Percentiles rank a stretch among this genome's conserved stretches.
Evolutionary conservation across 768 basidiomycete genomes (phyloP).

Genomic region (Lyophyllum semitale): DNA sequence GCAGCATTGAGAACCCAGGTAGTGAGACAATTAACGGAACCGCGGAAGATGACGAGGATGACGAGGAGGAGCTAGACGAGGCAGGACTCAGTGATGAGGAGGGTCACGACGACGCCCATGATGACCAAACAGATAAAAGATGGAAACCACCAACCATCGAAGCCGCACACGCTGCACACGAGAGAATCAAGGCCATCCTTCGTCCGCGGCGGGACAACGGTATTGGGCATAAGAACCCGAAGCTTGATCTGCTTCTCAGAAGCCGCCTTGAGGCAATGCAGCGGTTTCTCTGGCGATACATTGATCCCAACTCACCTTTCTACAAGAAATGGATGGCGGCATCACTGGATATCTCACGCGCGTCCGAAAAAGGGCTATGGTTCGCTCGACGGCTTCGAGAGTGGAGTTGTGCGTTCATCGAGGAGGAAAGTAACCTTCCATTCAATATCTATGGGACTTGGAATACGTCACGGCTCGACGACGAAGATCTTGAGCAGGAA

Average conservation of each 20-base stretch:
- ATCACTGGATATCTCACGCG: not conserved
- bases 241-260: constrained; percentile 1
- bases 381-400: constrained; percentile 6
- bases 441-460: no score
- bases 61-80: not conserved
- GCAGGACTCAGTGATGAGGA: constrained; percentile 2
- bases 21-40: no score
- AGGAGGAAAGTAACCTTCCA: no score
- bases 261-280: constrained; percentile 5
- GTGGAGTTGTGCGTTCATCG: not conserved
- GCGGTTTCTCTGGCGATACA: constrained; percentile 5
- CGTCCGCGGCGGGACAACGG: not conserved
- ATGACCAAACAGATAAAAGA: constrained; percentile 5
- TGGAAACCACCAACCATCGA: not conserved
- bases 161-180: constrained; percentile 1
- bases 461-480: no score
- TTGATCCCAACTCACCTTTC: not conserved
- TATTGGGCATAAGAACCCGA: constrained; percentile 3
- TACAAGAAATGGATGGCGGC: constrained; percentile 6
- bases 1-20: no score
- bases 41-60: no score
- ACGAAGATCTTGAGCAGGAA: no score
- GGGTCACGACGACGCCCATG: not conserved
- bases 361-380: not conserved
- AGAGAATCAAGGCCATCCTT: constrained; percentile 1